Percentiles rank a stretch among this genome's conserved stretches.
Evolutionary conservation across 352 stramenopile species (phyloP).

Genomic region (Phytopythium aichiense): DNA sequence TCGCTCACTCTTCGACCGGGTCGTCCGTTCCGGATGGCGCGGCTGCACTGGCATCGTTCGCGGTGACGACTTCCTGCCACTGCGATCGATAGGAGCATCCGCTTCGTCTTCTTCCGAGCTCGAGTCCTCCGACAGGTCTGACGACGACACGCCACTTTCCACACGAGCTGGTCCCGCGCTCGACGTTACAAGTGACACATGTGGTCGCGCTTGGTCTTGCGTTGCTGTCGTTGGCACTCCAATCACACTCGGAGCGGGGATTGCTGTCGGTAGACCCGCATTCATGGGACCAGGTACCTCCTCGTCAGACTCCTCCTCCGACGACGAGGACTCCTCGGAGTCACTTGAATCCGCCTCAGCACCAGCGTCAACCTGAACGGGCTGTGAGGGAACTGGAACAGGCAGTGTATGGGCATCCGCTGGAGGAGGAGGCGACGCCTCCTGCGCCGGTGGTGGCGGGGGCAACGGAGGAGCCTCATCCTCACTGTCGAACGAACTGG

Average conservation of each 20-base stretch:
- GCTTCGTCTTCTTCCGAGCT: slow-evolving; percentile 17
- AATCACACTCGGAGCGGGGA: not conserved
- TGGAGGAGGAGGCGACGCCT: slow-evolving; percentile 2
- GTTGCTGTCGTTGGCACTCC: not conserved
- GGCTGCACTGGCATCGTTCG: not conserved
- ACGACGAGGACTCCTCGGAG: slow-evolving; percentile 17
- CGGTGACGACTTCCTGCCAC: slow-evolving; percentile 18
- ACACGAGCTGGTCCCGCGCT: not conserved
- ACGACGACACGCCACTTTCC: slow-evolving; percentile 9
- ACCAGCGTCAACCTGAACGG: slow-evolving; percentile 31
- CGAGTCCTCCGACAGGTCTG: slow-evolving; percentile 26
- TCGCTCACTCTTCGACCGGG: slow-evolving; percentile 3
- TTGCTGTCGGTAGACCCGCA: not conserved
- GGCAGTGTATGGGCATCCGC: slow-evolving; percentile 7
- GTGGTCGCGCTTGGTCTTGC: not conserved
- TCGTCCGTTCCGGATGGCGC: not conserved
- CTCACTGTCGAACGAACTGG: slow-evolving; percentile 39
- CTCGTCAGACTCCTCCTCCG: not conserved
- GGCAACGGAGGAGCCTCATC: slow-evolving; percentile 34
- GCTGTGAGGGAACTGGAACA: slow-evolving; percentile 23
- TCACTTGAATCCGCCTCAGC: slow-evolving; percentile 51
- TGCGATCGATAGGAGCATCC: not conserved
- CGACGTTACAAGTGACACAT: not conserved
- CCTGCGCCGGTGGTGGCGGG: slow-evolving; percentile 28
- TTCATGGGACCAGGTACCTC: not conserved